Percentiles rank a stretch among this genome's conserved stretches.
phyloP scores from a whole-genome alignment of 345 rosid genomes.

The Durio zibethinus region DNA sequence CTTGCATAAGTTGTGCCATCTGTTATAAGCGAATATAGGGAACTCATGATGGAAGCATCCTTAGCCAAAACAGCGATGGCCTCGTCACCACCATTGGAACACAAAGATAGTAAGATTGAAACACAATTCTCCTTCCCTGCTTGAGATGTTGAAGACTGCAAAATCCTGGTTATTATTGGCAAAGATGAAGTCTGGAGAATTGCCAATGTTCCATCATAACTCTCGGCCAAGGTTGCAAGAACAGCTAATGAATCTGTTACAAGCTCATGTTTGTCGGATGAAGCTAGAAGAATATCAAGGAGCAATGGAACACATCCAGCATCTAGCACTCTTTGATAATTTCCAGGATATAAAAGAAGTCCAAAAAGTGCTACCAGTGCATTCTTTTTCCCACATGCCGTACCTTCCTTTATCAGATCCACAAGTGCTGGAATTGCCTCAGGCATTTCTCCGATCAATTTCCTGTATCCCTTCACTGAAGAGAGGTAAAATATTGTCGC shows the following conservation, averaged over 20 bases:
- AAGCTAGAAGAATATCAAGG: conserved; percentile 31
- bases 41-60: conserved; percentile 36
- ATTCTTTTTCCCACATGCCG: conserved; percentile 57
- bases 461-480: conserved; percentile 51
- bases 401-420: conserved; percentile 50
- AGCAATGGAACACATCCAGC: conserved; percentile 55
- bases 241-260: conserved; percentile 59
- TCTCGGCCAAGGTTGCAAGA: conserved; percentile 51
- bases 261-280: conserved; percentile 46
- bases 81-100: conserved; percentile 48
- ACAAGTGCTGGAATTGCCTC: conserved; percentile 53
- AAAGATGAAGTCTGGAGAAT: conserved; percentile 47
- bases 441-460: conserved; percentile 53
- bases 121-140: conserved; percentile 56
- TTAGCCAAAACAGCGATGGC: conserved; percentile 37
- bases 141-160: conserved; percentile 36
- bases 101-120: conserved; percentile 45
- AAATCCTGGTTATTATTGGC: conserved; percentile 29
- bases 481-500: conserved; percentile 70
- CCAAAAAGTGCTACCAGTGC: conserved; percentile 60
- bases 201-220: conserved; percentile 41
- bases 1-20: conserved; percentile 43
- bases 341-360: conserved; percentile 44
- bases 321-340: conserved; percentile 46
- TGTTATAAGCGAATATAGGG: conserved; percentile 37